Base-by-base conservation (phyloP, 495 filamentous ascomycete genomes). In the Aspergillus conjunctus region DNA sequence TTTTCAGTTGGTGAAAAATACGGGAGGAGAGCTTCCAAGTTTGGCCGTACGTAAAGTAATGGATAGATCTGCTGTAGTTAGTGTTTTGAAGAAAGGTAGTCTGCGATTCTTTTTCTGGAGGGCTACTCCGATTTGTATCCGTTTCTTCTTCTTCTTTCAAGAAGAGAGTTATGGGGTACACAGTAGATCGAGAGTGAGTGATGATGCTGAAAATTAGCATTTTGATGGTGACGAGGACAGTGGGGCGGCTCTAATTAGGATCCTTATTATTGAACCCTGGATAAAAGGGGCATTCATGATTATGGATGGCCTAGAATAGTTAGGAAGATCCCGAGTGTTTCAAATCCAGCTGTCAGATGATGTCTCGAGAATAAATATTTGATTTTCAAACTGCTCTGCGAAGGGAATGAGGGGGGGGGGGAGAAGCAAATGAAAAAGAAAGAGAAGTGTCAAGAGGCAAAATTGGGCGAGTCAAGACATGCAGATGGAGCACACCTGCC, bases 321-420 rank as follows among this genome's bases (percentile, higher is more conserved):
- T 33, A 8, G 15, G 30, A 54, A 54, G 17, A n/a, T 37, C 10
- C 17, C 33, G 33, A 44, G 21, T 39, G 52, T 55, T 55, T 55
- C 33, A 48, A 48, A 48, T 48, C 44, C 18, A 51, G 56, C 56
- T 58, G 56, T 58, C 56, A 58, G 56, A 58, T 58, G 56, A 58
- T 51, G 45, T 26, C 33, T 30, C 33, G 15, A 41, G 11, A 4
- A 11, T 3, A 41, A 22, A 20, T 48, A 48, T 48, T 48, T 48
- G n/a, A 20, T 48, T 48, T 48, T 48, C 9, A 12, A 11, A 48
- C 10, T 48, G n/a, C 3, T 48, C 17, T 46, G 3, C 8, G 3
- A 3, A 46, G 9, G 18, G 8, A 4, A 15, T 17, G 18, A 46
- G 14, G 3, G 15, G 43, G 17, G 7, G 17, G 15, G n/a, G 17